phyloP scores from a whole-genome alignment of 768 basidiomycete species.

The Boletus bicolor region DNA sequence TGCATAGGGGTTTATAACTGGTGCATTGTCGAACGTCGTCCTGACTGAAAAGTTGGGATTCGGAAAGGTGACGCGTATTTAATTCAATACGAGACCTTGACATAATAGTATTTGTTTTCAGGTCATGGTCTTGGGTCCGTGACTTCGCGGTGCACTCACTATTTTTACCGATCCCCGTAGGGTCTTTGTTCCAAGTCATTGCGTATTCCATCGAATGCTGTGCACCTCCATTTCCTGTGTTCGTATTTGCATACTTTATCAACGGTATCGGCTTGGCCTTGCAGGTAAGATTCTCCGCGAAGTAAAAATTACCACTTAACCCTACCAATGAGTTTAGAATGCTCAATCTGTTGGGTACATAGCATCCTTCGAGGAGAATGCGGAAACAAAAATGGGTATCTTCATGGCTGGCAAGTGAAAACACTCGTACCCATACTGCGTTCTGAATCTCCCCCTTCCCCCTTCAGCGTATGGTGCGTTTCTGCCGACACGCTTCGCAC shows the following conservation, averaged over 20 bases:
- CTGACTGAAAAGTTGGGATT: conserved; percentile 43
- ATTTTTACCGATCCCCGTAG: conserved; percentile 28
- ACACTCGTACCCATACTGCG: too few species aligned
- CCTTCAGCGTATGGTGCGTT: conserved; percentile 13
- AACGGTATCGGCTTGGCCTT: conserved; percentile 51
- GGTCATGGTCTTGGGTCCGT: conserved; percentile 40
- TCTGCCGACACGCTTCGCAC: background rate
- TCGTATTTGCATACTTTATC: conserved; percentile 46
- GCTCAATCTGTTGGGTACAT: conserved; percentile 74
- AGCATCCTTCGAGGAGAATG: conserved; percentile 52
- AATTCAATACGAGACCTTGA: background rate
- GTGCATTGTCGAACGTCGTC: conserved; percentile 45
- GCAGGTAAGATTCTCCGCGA: conserved; percentile 31
- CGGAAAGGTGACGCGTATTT: conserved; percentile 33
- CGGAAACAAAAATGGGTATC: conserved; percentile 65
- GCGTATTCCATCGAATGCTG: conserved; percentile 53
- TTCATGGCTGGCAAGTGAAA: conserved; percentile 44
- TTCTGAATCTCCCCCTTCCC: background rate
- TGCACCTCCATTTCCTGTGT: conserved; percentile 62
- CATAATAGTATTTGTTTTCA: conserved; percentile 11
- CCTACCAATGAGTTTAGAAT: conserved; percentile 39
- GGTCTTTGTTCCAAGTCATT: conserved; percentile 48
- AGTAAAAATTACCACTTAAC: background rate
- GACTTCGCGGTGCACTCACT: background rate
- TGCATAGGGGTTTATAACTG: conserved; percentile 41